These are phyloP conservation scores for Apiospora saccharicola DNA, from an alignment of 2,329 filamentous ascomycete species.

Conservation along the genomic window DNA sequence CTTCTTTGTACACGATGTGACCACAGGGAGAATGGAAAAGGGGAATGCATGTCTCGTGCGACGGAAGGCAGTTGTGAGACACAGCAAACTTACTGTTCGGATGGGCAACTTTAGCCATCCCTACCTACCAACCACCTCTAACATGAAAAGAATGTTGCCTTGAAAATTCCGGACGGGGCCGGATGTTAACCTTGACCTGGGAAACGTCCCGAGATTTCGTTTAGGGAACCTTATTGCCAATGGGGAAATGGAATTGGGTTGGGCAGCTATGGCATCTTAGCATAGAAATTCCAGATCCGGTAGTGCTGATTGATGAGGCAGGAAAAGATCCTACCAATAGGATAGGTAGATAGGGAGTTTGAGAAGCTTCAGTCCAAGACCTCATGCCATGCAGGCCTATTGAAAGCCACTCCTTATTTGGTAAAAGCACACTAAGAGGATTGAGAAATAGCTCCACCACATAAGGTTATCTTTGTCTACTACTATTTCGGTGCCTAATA, in stretches of 20 bases:
- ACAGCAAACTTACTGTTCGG: not conserved
- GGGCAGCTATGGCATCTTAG: not conserved
- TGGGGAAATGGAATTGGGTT: constrained; percentile 2
- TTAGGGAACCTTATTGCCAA: not conserved
- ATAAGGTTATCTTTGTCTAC: constrained; percentile 9
- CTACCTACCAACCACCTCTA: not conserved
- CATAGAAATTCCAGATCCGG: not conserved
- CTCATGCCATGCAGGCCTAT: not conserved
- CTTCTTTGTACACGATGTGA: not conserved
- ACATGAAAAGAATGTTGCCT: not conserved
- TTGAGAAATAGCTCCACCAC: not conserved
- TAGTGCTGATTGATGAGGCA: not conserved
- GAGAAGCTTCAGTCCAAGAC: not conserved
- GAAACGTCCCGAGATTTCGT: not conserved
- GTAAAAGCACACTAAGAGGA: not conserved
- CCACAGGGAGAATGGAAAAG: not conserved
- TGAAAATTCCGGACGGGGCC: not conserved
- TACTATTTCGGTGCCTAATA: not conserved
- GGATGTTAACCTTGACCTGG: not conserved
- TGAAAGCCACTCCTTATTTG: not conserved
- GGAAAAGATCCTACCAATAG: not conserved
- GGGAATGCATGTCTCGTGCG: not conserved
- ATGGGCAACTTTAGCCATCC: not conserved
- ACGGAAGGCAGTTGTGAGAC: constrained; percentile 11
- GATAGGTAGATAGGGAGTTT: not conserved